Conservation (phyloP, 176 grass and related monocot genomes). For the Phoenix dactylifera region DNA sequence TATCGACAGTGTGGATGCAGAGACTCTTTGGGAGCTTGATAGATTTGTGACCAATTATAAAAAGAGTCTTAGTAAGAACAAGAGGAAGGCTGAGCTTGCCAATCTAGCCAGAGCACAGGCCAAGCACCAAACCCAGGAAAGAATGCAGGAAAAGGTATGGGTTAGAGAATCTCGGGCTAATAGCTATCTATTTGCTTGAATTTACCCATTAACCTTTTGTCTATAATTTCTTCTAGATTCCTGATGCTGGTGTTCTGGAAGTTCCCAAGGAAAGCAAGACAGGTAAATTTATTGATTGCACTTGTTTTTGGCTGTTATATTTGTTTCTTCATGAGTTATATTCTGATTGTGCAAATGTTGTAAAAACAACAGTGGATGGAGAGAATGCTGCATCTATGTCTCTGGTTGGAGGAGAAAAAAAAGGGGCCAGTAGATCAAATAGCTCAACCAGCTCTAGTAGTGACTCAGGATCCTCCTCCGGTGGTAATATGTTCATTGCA, state of each 20-base stretch:
- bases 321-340: too few relatives aligned
- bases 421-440: conserved; percentile 57
- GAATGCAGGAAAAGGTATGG: conserved; percentile 48
- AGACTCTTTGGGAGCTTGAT: conserved; percentile 96
- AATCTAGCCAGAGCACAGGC: conserved; percentile 56
- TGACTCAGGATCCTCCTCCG: conserved; percentile 84
- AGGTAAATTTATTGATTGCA: conserved; percentile 21
- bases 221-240: conserved; percentile 26
- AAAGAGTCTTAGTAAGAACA: conserved; percentile 92
- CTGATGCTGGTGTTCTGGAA: conserved; percentile 40
- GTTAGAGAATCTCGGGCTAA: not conserved
- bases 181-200: conserved; percentile 1
- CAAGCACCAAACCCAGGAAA: conserved; percentile 27
- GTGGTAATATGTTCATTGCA: conserved; percentile 33
- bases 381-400: conserved; percentile 36
- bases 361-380: conserved; percentile 35
- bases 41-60: conserved; percentile 95
- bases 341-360: too few relatives aligned
- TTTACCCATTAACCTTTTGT: not conserved
- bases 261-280: conserved; percentile 35
- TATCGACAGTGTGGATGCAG: conserved; percentile 91
- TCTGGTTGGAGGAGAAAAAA: conserved; percentile 33
- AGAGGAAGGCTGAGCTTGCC: conserved; percentile 78
- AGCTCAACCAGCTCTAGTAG: conserved; percentile 79
- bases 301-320: too few relatives aligned